Base-by-base conservation (phyloP, 495 filamentous ascomycete genomes). In the Aspergillus sparsus region DNA sequence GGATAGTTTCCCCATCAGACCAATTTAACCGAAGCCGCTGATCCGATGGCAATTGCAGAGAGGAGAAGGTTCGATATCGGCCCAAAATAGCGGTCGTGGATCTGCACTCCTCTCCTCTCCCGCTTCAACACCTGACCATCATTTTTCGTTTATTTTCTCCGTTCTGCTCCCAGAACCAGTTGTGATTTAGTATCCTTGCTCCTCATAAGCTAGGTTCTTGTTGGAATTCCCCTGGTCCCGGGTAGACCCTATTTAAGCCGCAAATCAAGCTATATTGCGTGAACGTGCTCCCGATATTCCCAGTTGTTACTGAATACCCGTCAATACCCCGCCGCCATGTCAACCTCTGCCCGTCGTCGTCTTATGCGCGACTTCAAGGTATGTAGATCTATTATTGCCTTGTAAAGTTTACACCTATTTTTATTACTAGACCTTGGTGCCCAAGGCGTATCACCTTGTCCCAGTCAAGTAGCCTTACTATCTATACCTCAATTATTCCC, bases 281-380 rank as follows among this genome's bases (percentile, higher is more conserved):
- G 13, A 16, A 44, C 49, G 8, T 42, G 44, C 33, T 49, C 47
- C 35, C 57, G 21, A 67, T 53, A 67, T 21, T 53, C 15, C 31
- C 27, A 32, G 15, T 36, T 9, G 18, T 53, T 60, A 27, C 41
- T 51, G 39, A 18, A 45, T 55, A 15, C 42, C 45, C 57, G 54
- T 49, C 37, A 42, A 31, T 55, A 67, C 60, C 63, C 60, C 64
- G 62, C 63, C 64, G 64, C 68, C 33, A 97, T 97, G 93, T 96
- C 93, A 65, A 97, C 93, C 62, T 86, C 92, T 64, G 93, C 93
- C 58, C 91, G 93, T 67, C 90, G 93, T 67, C 92, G 93, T 73
- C 82, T 97, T 66, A 97, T 97, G 93, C 88, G 93, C 66, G 93
- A 97, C 80, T 97, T 97, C 82, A 97, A 96, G 90, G 93, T 96